These are phyloP conservation scores for Fusarium musae DNA, from an alignment of 2,329 filamentous ascomycete species.

Conservation along the genomic window DNA sequence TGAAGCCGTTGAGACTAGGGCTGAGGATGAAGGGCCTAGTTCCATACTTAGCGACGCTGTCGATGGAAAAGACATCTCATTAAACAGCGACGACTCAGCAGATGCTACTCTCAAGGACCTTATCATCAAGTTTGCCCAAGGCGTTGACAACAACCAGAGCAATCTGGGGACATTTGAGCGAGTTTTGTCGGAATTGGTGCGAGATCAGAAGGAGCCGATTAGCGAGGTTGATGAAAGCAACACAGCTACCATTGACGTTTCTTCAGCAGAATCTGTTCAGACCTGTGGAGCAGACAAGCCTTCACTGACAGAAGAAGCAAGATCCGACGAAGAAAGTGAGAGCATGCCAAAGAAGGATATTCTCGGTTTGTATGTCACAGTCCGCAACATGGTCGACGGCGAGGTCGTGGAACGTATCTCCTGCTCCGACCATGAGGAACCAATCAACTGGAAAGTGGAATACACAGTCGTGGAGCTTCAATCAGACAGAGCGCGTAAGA, in stretches of 20 bases:
- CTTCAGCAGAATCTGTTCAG: neutral
- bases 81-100: neutral
- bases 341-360: neutral
- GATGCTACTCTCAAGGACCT: conserved; percentile 57
- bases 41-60: neutral
- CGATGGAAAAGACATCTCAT: neutral
- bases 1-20: neutral
- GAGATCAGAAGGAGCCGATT: conserved; percentile 46
- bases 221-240: conserved; percentile 16
- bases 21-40: neutral
- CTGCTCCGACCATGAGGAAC: neutral
- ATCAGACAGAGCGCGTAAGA: conserved; percentile 53
- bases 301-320: neutral
- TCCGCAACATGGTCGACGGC: conserved; percentile 79
- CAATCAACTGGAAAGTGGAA: conserved; percentile 73
- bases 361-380: conserved; percentile 76
- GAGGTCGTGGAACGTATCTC: conserved; percentile 69
- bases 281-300: neutral
- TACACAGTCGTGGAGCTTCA: conserved; percentile 77
- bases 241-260: neutral
- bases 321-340: neutral
- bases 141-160: conserved; percentile 53
- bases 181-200: conserved; percentile 61
- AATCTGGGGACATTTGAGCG: conserved; percentile 62
- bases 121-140: conserved; percentile 62